Conservation (phyloP, 2,329 filamentous ascomycete species). For the Colletotrichum cereale region DNA sequence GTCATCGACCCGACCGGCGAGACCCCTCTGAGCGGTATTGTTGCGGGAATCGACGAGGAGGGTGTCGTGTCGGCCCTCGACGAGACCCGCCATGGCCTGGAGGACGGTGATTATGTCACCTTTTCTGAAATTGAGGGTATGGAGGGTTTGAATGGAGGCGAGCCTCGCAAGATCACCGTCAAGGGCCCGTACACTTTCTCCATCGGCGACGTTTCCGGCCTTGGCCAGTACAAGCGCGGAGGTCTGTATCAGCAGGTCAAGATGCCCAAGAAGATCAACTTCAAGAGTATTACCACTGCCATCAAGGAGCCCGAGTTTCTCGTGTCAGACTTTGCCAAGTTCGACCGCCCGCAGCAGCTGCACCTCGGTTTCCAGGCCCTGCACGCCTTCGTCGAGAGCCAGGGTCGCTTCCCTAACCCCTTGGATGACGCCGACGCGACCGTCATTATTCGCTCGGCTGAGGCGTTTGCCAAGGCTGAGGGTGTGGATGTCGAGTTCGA, state of each 20-base stretch:
- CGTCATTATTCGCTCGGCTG: conserved; percentile 81
- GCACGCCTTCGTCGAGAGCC: conserved; percentile 82
- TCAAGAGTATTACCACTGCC: conserved; percentile 83
- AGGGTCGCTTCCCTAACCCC: conserved; percentile 82
- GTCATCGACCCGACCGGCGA: conserved; percentile 92
- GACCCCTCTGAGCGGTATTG: conserved; percentile 86
- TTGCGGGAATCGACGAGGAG: conserved; percentile 89
- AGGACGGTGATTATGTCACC: conserved; percentile 96
- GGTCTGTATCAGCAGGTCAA: conserved; percentile 97
- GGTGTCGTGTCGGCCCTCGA: conserved; percentile 93
- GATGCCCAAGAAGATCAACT: conserved; percentile 95
- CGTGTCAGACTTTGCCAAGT: conserved; percentile 97
- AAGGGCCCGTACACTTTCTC: conserved; percentile 98
- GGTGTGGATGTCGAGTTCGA: conserved; percentile 87
- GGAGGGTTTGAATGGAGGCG: conserved; percentile 85
- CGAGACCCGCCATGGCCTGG: conserved; percentile 92
- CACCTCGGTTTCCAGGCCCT: conserved; percentile 94
- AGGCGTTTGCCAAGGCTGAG: conserved; percentile 79
- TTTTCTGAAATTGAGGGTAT: conserved; percentile 95
- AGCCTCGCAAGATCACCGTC: conserved; percentile 90
- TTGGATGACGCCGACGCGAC: conserved; percentile 88
- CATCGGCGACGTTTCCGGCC: conserved; percentile 89
- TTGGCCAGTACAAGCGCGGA: conserved; percentile 89
- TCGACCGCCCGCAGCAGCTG: conserved; percentile 91
- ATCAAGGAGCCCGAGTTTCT: conserved; percentile 90